phyloP scores from a whole-genome alignment of 768 basidiomycete genomes.

The Leccinum aurantiacum region DNA sequence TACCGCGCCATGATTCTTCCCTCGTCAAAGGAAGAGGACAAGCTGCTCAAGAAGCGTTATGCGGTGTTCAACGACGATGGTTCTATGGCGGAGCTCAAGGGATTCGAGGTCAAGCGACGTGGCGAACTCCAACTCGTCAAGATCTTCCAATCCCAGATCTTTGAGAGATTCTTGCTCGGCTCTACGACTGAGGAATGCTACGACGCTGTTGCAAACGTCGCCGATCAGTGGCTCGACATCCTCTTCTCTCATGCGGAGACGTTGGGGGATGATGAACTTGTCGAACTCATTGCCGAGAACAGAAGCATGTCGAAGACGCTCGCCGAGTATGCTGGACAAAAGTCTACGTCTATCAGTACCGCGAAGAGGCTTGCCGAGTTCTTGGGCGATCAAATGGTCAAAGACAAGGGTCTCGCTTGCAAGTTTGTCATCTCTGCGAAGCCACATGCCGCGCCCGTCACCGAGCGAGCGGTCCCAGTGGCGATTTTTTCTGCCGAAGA shows the following conservation, averaged over 20 bases:
- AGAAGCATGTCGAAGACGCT: slow-evolving; percentile 96
- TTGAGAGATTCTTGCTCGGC: slow-evolving; percentile 95
- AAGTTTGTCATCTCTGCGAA: slow-evolving; percentile 98
- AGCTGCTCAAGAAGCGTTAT: slow-evolving; percentile 96
- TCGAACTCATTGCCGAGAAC: slow-evolving; percentile 98
- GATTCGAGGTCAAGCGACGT: slow-evolving; percentile 94
- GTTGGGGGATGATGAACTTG: slow-evolving; percentile 86
- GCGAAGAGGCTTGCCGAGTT: slow-evolving; percentile 95
- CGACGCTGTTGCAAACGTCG: slow-evolving; percentile 87
- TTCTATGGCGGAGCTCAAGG: slow-evolving; percentile 95
- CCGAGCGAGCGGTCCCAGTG: slow-evolving; percentile 93
- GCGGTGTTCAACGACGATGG: slow-evolving; percentile 99
- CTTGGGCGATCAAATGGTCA: slow-evolving; percentile 97
- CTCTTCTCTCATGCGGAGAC: slow-evolving; percentile 84
- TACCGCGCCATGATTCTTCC: slow-evolving; percentile 99
- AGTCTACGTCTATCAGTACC: slow-evolving; percentile 97
- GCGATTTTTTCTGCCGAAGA: slow-evolving; percentile 98
- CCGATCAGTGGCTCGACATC: slow-evolving; percentile 97
- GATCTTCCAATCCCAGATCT: slow-evolving; percentile 98
- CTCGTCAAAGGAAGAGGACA: slow-evolving; percentile 99
- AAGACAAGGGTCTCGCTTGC: slow-evolving; percentile 98
- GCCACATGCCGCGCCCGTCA: slow-evolving; percentile 91
- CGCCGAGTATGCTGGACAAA: slow-evolving; percentile 94
- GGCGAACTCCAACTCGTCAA: slow-evolving; percentile 99
- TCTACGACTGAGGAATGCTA: slow-evolving; percentile 90